phyloP scores from a whole-genome alignment of 768 basidiomycete species.

The Macrolepiota dolichaula region DNA sequence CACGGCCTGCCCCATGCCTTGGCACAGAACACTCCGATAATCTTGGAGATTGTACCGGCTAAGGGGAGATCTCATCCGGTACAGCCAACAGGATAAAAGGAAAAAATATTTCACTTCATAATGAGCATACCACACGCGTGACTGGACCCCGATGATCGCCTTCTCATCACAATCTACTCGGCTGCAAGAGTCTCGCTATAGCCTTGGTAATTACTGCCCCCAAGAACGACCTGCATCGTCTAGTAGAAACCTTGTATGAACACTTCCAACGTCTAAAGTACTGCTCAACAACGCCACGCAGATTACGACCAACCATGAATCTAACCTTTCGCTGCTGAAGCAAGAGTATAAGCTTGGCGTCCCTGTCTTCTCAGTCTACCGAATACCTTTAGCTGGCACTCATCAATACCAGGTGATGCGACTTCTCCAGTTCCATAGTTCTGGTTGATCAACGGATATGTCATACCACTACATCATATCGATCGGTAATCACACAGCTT shows the following conservation, averaged over 20 bases:
- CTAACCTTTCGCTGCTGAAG: constrained; percentile 10
- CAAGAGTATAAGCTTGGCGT: constrained; percentile 9
- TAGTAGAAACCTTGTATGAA: neutral
- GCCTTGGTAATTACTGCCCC: neutral
- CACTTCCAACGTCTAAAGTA: constrained; percentile 3
- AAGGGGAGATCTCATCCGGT: neutral
- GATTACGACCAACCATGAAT: constrained; percentile 9
- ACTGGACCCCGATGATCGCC: neutral
- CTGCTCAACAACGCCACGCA: constrained; percentile 5
- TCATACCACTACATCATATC: neutral
- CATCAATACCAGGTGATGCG: neutral
- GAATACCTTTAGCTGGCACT: neutral
- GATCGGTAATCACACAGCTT: neutral
- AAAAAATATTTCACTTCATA: too few relatives aligned
- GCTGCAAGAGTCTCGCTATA: neutral
- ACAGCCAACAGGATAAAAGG: neutral
- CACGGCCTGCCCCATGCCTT: neutral
- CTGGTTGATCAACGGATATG: neutral
- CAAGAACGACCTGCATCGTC: neutral
- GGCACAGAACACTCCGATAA: neutral
- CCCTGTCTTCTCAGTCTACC: constrained; percentile 2
- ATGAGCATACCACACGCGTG: neutral
- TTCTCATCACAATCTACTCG: neutral
- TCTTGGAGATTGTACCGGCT: neutral
- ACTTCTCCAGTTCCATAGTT: neutral